A percentile compares a stretch with the other conserved stretches of the same genome.
These are phyloP conservation scores for Butyriboletus loyo DNA, from an alignment of 768 basidiomycete genomes.

Conservation along the genomic window DNA sequence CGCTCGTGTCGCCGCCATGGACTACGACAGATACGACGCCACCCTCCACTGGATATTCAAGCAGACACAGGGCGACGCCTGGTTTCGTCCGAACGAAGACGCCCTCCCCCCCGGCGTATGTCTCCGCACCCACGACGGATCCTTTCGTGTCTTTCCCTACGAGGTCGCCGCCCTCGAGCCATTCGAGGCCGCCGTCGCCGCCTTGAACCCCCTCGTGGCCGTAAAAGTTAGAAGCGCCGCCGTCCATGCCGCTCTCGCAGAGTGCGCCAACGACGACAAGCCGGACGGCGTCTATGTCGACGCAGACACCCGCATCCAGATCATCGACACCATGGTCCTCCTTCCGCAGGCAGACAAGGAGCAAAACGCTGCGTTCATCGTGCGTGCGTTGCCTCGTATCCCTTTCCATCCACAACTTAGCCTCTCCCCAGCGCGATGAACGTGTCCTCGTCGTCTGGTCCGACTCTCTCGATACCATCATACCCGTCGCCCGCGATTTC, in stretches of 20 bases:
- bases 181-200: constrained; percentile 51
- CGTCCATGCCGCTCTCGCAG: constrained; percentile 50
- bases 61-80: constrained; percentile 44
- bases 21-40: constrained; percentile 35
- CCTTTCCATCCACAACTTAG: background rate
- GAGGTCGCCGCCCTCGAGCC: constrained; percentile 50
- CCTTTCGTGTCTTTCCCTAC: constrained; percentile 55
- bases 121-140: constrained; percentile 45
- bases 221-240: constrained; percentile 51
- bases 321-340: constrained; percentile 73
- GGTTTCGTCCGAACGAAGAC: constrained; percentile 52
- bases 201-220: constrained; percentile 54
- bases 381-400: constrained; percentile 33
- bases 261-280: constrained; percentile 28
- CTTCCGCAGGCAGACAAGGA: constrained; percentile 53
- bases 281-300: constrained; percentile 43
- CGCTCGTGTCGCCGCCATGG: constrained; percentile 21
- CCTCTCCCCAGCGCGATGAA: constrained; percentile 61
- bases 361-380: constrained; percentile 63
- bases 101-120: constrained; percentile 46
- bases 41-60: constrained; percentile 30
- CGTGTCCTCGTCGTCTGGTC: constrained; percentile 84
- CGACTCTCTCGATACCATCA: constrained; percentile 73
- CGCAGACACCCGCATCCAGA: constrained; percentile 70
- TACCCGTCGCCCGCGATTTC: constrained; percentile 47